These are phyloP conservation scores for Coemansia sp. DNA, from an alignment of 192 early-diverging fungal species.

Conservation along the genomic window DNA sequence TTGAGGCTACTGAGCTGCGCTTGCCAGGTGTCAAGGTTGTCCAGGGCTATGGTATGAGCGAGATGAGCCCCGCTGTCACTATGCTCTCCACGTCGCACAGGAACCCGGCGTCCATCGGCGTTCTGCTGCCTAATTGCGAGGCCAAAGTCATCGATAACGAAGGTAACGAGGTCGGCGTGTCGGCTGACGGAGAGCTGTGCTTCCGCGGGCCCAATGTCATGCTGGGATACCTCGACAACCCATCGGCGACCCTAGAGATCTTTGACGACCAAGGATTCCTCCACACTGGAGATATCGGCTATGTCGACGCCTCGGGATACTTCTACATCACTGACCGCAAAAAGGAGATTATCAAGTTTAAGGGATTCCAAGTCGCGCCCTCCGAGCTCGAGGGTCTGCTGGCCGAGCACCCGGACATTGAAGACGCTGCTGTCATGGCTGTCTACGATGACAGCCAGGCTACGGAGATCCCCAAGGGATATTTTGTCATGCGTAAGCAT, in stretches of 20 bases:
- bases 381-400: constrained; percentile 84
- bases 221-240: constrained; percentile 84
- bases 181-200: constrained; percentile 88
- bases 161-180: constrained; percentile 59
- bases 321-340: constrained; percentile 74
- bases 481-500: constrained; percentile 62
- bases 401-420: constrained; percentile 68
- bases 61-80: constrained; percentile 56
- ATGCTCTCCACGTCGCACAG: constrained; percentile 42
- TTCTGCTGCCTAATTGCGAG: constrained; percentile 70
- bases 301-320: constrained; percentile 65
- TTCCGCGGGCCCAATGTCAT: constrained; percentile 88
- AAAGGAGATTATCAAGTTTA: constrained; percentile 93
- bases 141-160: constrained; percentile 78
- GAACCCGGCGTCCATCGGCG: constrained; percentile 64
- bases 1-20: constrained; percentile 52
- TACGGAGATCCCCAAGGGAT: constrained; percentile 80
- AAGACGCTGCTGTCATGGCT: constrained; percentile 72
- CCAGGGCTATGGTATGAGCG: constrained; percentile 77
- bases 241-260: constrained; percentile 69
- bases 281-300: constrained; percentile 83
- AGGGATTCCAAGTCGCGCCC: constrained; percentile 79
- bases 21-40: constrained; percentile 46
- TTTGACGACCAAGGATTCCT: constrained; percentile 77
- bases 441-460: constrained; percentile 65